phyloP scores from a whole-genome alignment of 2,329 filamentous ascomycete species.

The Cladosporium oxysporum region DNA sequence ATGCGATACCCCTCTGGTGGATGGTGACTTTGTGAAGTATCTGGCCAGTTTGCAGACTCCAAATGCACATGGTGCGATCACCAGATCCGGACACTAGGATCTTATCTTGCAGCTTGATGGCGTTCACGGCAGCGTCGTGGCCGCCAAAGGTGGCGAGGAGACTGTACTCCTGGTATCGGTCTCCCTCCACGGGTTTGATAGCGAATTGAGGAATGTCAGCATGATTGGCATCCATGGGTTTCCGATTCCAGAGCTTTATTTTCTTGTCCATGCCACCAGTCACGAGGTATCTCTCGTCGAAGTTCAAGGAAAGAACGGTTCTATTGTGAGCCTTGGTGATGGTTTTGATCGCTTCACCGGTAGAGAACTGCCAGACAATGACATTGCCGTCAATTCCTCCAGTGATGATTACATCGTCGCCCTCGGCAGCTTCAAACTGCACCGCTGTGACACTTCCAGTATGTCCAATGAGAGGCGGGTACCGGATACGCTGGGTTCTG shows the following conservation, averaged over 20 bases:
- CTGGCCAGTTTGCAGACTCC: slow-evolving; percentile 15
- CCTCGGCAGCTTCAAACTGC: slow-evolving; percentile 16
- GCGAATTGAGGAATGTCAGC: neutral
- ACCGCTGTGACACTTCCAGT: slow-evolving; percentile 20
- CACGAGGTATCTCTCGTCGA: slow-evolving; percentile 21
- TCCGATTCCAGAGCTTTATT: slow-evolving; percentile 24
- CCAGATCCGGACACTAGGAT: slow-evolving; percentile 17
- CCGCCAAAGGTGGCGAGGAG: slow-evolving; percentile 1
- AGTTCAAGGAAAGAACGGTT: slow-evolving; percentile 19
- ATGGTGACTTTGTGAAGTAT: slow-evolving; percentile 9
- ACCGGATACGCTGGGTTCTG: slow-evolving; percentile 13
- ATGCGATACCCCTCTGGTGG: slow-evolving; percentile 11
- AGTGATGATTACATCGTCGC: slow-evolving; percentile 27
- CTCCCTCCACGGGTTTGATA: neutral
- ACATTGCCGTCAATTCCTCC: slow-evolving; percentile 27
- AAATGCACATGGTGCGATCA: slow-evolving; percentile 20
- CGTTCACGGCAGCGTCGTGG: slow-evolving; percentile 24
- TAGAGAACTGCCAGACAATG: slow-evolving; percentile 28
- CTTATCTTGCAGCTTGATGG: slow-evolving; percentile 9
- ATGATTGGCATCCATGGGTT: neutral
- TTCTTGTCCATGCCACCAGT: slow-evolving; percentile 22
- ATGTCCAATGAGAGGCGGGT: slow-evolving; percentile 15
- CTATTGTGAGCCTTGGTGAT: slow-evolving; percentile 18
- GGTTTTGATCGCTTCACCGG: slow-evolving; percentile 13
- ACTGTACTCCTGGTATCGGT: slow-evolving; percentile 2